phyloP scores from a whole-genome alignment of 164 flowering plant species.

The Magnolia changhungtana region DNA sequence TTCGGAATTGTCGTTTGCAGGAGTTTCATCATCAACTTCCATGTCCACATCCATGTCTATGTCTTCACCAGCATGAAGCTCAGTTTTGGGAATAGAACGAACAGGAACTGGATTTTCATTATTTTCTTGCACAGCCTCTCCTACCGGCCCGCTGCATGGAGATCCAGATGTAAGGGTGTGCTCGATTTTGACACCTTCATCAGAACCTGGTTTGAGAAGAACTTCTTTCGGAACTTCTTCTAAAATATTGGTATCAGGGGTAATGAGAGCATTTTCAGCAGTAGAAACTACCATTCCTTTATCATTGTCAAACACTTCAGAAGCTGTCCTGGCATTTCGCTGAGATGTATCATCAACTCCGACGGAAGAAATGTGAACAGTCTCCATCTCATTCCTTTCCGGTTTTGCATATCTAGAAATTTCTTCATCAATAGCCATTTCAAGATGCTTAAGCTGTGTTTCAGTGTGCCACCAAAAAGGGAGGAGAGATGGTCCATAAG shows the following conservation, averaged over 20 bases:
- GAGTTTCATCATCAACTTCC: conserved; percentile 78
- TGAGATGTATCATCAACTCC: conserved; percentile 17
- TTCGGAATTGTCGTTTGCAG: conserved; percentile 15
- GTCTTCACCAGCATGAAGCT: conserved; percentile 44
- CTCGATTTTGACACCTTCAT: conserved; percentile 8
- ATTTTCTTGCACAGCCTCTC: conserved; percentile 14
- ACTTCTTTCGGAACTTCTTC: conserved; percentile 7
- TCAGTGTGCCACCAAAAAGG: conserved; percentile 85
- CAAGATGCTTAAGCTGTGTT: conserved; percentile 55
- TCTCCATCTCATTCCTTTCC: conserved; percentile 26
- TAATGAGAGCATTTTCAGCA: conserved; percentile 10
- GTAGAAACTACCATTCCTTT: conserved; percentile 8
- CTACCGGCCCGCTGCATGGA: conserved; percentile 4
- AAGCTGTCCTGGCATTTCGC: conserved; percentile 17
- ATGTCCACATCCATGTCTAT: conserved; percentile 96
- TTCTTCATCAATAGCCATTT: conserved; percentile 36
- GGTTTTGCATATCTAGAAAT: conserved; percentile 26
- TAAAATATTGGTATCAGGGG: conserved; percentile 10
- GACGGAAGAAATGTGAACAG: conserved; percentile 2
- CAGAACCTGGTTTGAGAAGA: background rate
- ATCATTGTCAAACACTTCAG: conserved; percentile 21
- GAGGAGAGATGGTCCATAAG: conserved; percentile 59
- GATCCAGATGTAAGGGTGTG: conserved; percentile 17
- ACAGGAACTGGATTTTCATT: conserved; percentile 16
- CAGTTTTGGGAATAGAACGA: conserved; percentile 16